Evolutionary conservation across 2,329 filamentous ascomycete genomes (phyloP).

Genomic region (Ambrosiella beaveri): DNA sequence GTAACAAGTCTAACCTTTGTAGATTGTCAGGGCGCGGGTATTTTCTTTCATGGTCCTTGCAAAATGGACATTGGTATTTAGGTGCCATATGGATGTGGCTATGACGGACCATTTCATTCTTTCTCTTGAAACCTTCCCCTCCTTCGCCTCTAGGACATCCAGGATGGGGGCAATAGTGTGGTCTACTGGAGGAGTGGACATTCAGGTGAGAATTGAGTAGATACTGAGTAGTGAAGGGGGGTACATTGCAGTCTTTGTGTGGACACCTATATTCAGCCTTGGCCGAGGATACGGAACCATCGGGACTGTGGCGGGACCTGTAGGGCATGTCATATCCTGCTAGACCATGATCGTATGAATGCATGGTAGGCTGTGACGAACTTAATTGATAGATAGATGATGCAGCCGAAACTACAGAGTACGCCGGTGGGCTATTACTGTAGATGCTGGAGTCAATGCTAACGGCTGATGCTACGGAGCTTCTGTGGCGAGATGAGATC

Average conservation of each 20-base stretch:
- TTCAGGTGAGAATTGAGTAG: conserved; percentile 66
- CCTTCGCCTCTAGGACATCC: conserved; percentile 45
- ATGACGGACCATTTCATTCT: conserved; percentile 57
- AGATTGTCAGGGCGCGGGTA: conserved; percentile 93
- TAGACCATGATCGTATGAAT: not conserved
- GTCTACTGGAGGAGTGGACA: conserved; percentile 47
- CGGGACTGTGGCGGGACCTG: not conserved
- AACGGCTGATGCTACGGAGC: not conserved
- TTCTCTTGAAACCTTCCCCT: conserved; percentile 53
- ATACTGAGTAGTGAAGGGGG: conserved; percentile 61
- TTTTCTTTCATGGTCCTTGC: conserved; percentile 79
- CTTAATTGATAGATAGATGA: conserved; percentile 10
- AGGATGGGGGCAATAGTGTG: conserved; percentile 47
- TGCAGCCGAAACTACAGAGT: conserved; percentile 4
- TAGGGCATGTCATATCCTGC: not conserved
- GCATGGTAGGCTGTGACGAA: conserved; percentile 6
- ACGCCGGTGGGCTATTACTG: conserved; percentile 8
- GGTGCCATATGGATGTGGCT: conserved; percentile 87
- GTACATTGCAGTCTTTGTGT: conserved; percentile 46
- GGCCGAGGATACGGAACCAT: conserved; percentile 1
- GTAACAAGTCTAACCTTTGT: conserved; percentile 48
- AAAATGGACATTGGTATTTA: conserved; percentile 92
- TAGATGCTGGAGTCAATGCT: conserved; percentile 1
- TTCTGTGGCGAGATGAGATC: not conserved
- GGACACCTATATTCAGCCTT: conserved; percentile 7